Base-by-base conservation (phyloP, 2,329 filamentous ascomycete genomes). In the Biscogniauxia mediterranea region DNA sequence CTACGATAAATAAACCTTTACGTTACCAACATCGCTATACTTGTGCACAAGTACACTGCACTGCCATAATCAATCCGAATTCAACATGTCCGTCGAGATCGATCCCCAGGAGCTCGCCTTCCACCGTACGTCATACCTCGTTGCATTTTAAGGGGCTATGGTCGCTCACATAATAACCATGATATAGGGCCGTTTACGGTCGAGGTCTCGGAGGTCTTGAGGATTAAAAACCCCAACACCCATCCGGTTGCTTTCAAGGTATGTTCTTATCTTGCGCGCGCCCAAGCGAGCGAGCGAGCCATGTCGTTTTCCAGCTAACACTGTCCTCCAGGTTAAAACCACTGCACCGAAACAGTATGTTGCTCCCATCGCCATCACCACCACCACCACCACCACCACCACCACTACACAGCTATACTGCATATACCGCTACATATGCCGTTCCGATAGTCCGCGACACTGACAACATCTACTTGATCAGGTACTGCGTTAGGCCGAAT, bases 401-500 rank as follows among this genome's bases (percentile, higher is more conserved):
- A 63, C n/a, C 20, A 61, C 58, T 51, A 52, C 59, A 28, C 69
- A 63, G 49, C 38, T 64, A 42, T 55, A 57, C n/a, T n/a, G n/a
- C n/a, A n/a, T n/a, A n/a, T 5, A 23, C 23, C 23, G 23, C 56
- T 53, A 50, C 58, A 32, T 32, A 9, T 8, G 11, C 28, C 7
- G 28, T 32, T 60, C 61, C 57, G 65, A 64, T 62, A 61, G 61
- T 66, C 54, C 54, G 57, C 20, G 56, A 59, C 51, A 58, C 67
- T 69, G 58, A 70, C 66, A 25, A 73, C 62, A 13, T 28, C 56
- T 50, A 54, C 59, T 68, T 74, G 61, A 73, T 63, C 72, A 97
- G 94, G 83, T 99, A 99, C 81, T 98, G 95, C 77, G 94, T 98
- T 61, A 89, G 95, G 72, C 94, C 95, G 60, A 98, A 99, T 82